phyloP scores from a whole-genome alignment of 2,329 filamentous ascomycete genomes.

The Penicillium sp. region DNA sequence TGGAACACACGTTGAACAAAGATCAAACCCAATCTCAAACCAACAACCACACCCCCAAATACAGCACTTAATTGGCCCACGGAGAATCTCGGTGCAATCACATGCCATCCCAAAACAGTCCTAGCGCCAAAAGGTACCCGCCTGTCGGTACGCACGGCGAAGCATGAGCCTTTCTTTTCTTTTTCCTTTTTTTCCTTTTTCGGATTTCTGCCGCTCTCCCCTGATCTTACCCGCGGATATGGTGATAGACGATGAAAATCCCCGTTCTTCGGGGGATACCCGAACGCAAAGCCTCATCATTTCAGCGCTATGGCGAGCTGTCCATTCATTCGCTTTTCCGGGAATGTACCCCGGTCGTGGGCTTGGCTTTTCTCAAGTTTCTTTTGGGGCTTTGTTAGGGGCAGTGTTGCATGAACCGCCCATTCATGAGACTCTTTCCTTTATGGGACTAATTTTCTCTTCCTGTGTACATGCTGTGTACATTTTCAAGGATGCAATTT shows the following conservation, averaged over 20 bases:
- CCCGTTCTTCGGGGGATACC: neutral
- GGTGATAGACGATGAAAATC: neutral
- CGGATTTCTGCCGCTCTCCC: neutral
- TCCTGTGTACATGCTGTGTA: no score
- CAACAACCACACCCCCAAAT: neutral
- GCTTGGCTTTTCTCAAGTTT: neutral
- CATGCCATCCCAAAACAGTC: neutral
- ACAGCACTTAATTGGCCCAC: constrained; percentile 16
- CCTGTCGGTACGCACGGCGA: constrained; percentile 10
- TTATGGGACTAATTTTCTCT: neutral
- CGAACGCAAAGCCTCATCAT: neutral
- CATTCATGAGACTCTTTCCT: neutral
- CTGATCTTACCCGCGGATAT: neutral
- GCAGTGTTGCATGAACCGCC: neutral
- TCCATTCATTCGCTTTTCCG: neutral
- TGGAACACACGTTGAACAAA: no score
- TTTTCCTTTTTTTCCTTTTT: neutral
- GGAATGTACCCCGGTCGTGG: neutral
- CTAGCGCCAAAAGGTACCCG: constrained; percentile 19
- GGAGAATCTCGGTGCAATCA: constrained; percentile 24
- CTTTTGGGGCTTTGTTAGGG: neutral
- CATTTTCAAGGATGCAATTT: no score
- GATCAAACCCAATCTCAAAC: neutral
- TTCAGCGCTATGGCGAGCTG: no score
- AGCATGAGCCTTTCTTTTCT: neutral